phyloP scores from a whole-genome alignment of 805 yeast species.

The Suhomyces faveliae region DNA sequence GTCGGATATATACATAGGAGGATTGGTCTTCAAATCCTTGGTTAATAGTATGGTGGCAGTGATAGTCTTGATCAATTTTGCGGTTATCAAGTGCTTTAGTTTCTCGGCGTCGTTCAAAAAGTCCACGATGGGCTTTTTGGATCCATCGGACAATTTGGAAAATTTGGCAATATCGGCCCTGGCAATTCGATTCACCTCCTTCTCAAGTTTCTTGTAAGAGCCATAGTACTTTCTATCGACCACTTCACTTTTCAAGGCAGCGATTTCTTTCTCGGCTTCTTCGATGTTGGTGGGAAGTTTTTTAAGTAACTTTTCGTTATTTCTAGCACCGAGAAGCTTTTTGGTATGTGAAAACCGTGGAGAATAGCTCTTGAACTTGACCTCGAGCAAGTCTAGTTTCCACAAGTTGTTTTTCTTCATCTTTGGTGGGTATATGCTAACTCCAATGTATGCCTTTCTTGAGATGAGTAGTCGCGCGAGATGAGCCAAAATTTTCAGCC shows the following conservation, averaged over 20 bases:
- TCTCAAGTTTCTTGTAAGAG: slow-evolving; percentile 39
- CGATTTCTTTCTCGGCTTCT: slow-evolving; percentile 47
- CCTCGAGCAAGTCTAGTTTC: slow-evolving; percentile 58
- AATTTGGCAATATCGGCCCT: slow-evolving; percentile 16
- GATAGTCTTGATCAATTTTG: slow-evolving; percentile 33
- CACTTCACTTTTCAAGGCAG: slow-evolving; percentile 41
- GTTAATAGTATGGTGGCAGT: slow-evolving; percentile 25
- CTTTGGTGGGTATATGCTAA: not conserved
- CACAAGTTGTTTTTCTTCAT: slow-evolving; percentile 44
- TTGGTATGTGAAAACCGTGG: slow-evolving; percentile 53
- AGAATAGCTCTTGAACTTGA: slow-evolving; percentile 39
- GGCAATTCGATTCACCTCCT: slow-evolving; percentile 30
- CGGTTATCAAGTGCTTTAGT: slow-evolving; percentile 25
- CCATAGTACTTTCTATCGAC: slow-evolving; percentile 52
- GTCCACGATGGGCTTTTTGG: slow-evolving; percentile 14
- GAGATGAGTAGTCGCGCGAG: not conserved
- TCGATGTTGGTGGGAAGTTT: slow-evolving; percentile 39
- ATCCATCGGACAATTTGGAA: slow-evolving; percentile 5
- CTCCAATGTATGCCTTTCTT: not conserved
- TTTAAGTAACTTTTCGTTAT: slow-evolving; percentile 39
- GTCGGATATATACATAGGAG: slow-evolving; percentile 35
- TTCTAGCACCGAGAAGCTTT: slow-evolving; percentile 45
- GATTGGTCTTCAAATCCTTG: slow-evolving; percentile 27
- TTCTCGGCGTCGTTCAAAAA: slow-evolving; percentile 22
- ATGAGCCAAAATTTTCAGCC: slow-evolving; percentile 4